Evolutionary conservation across 2,329 filamentous ascomycete species (phyloP).

Genomic region (Aureobasidium pullulans): DNA sequence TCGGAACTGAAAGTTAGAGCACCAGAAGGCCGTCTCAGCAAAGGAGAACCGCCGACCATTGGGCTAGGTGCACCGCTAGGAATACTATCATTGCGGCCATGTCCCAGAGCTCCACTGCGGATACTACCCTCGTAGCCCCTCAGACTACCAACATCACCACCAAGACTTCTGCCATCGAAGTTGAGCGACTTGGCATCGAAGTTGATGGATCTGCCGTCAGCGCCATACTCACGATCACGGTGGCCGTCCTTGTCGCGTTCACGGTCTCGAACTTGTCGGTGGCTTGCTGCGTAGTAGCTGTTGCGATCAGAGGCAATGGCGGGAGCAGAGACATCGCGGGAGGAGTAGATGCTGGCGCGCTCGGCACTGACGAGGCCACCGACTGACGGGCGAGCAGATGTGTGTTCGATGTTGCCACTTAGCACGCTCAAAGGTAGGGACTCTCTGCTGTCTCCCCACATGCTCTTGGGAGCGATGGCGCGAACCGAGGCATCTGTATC

Average conservation of each 20-base stretch:
- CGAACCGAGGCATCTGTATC: constrained; percentile 82
- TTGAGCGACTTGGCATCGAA: constrained; percentile 21
- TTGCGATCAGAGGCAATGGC: constrained; percentile 67
- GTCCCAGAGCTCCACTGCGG: constrained; percentile 68
- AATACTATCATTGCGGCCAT: constrained; percentile 74
- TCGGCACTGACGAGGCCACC: constrained; percentile 53
- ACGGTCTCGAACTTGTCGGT: constrained; percentile 20
- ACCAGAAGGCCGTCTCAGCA: constrained; percentile 25
- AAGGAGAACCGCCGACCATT: constrained; percentile 41
- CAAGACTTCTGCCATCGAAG: constrained; percentile 16
- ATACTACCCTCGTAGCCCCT: constrained; percentile 76
- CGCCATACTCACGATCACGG: constrained; percentile 6
- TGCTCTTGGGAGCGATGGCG: constrained; percentile 71
- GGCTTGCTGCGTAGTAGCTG: constrained; percentile 66
- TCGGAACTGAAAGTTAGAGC: constrained; percentile 9
- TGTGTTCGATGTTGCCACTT: constrained; percentile 56
- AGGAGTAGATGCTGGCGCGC: constrained; percentile 66
- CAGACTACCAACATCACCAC: constrained; percentile 62
- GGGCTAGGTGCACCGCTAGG: constrained; percentile 67
- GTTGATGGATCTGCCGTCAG: constrained; percentile 17
- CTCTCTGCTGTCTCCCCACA: constrained; percentile 76
- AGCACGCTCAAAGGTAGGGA: constrained; percentile 71
- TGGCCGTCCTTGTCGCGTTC: constrained; percentile 18
- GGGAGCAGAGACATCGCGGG: constrained; percentile 40
- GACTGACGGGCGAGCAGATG: constrained; percentile 43